These are phyloP conservation scores for Penicillium coprophilum DNA, from an alignment of 495 filamentous ascomycete species.

Conservation along the genomic window DNA sequence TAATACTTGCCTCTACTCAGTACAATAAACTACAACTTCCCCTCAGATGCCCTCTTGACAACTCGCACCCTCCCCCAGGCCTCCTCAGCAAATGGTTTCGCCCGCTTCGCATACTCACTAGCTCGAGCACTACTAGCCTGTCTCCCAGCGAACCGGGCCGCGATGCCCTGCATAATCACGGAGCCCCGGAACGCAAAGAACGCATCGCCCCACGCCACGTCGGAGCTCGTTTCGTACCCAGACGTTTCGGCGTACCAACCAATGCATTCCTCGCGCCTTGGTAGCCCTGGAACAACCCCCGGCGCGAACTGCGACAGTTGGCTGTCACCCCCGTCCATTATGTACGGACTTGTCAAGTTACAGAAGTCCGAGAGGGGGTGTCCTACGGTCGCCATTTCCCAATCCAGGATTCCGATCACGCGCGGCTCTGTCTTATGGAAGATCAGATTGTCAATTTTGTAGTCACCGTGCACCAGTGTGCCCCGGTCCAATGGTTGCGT, in stretches of 20 bases:
- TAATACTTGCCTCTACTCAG: not conserved
- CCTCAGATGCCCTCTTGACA: slow-evolving; percentile 40
- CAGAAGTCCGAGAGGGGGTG: slow-evolving; percentile 87
- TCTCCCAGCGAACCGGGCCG: slow-evolving; percentile 74
- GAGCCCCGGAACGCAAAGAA: slow-evolving; percentile 66
- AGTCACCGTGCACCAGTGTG: slow-evolving; percentile 88
- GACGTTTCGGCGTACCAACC: slow-evolving; percentile 73
- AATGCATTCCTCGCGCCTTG: slow-evolving; percentile 64
- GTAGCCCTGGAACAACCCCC: slow-evolving; percentile 69
- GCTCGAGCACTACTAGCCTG: slow-evolving; percentile 91
- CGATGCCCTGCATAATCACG: slow-evolving; percentile 93
- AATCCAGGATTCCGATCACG: slow-evolving; percentile 93
- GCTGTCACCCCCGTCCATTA: slow-evolving; percentile 46
- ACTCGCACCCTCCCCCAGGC: slow-evolving; percentile 68
- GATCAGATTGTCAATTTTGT: slow-evolving; percentile 97
- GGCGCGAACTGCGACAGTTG: slow-evolving; percentile 55
- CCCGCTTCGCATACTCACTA: slow-evolving; percentile 62
- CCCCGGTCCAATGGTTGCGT: slow-evolving; percentile 75
- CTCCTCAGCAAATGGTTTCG: slow-evolving; percentile 64
- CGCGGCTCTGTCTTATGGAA: slow-evolving; percentile 85
- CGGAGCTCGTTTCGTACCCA: slow-evolving; percentile 61
- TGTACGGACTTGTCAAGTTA: slow-evolving; percentile 73
- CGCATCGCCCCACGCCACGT: slow-evolving; percentile 61
- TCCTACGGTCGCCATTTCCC: slow-evolving; percentile 96
- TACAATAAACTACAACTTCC: slow-evolving; percentile 48